Base-by-base conservation (phyloP, 2,329 filamentous ascomycete genomes). In the Incumbomyces lentus region DNA sequence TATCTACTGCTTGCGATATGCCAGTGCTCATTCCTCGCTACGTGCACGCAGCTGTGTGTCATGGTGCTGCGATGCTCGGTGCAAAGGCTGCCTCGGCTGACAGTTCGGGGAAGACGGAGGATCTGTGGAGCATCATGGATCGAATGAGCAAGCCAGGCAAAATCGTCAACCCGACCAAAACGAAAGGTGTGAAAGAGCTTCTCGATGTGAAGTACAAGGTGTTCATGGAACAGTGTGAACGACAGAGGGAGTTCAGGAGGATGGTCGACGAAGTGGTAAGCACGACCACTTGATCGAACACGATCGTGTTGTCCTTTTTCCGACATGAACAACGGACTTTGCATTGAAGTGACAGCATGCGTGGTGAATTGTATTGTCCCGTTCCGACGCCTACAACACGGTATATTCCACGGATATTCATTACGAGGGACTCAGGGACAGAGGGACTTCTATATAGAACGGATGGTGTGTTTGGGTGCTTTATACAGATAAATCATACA, bases 41-140 rank as follows among this genome's bases (percentile, higher is more conserved):
- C 60, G 87, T 95, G 49, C 86, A 95, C 61, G 90, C 90, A 1
- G 92, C 92, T 5, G 92, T 98, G 6, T 90, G 95, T 19, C 89
- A 96, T 61, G 92, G 92, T n/a, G 92, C 92, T 6, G 92, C 92
- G 48, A 98, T 98, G 90, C 75, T 98, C 18, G 92, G 92, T 33
- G 92, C 88, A 49, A 96, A 96, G 68, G 92, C 92, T n/a, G 92
- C 90, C 6, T 92, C 84, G 58, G 83, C 84, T 29, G 81, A 84
- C 59, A 74, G 75, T 33, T 75, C 84, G 8, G 86, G 86, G 37
- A 81, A 82, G 59, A 89, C 85, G 0, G 89, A 95, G 69, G 78
- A 84, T 34, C 71, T 98, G 51, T 98, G 92, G 92, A 78, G 81
- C 56, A 95, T 98, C 62, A 98, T 98, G 92, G 86, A 94, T 64